Conservation (phyloP, 768 basidiomycete genomes). For the Dendrothele bispora region DNA sequence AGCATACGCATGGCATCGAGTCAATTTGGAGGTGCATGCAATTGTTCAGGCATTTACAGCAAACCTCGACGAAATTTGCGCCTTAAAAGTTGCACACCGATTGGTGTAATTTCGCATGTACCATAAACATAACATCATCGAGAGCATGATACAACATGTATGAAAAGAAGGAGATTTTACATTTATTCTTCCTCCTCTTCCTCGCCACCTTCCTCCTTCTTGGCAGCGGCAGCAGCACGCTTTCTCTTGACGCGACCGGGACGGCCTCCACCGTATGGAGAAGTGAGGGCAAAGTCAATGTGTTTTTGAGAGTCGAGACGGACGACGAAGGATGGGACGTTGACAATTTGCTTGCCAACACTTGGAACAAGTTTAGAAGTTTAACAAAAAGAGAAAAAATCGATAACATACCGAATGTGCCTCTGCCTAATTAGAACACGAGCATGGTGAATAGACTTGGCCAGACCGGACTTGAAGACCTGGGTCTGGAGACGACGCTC, state of each 20-base stretch:
- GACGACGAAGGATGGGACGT: constrained; percentile 97
- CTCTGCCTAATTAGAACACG: constrained; percentile 97
- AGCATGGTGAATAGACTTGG: constrained; percentile 98
- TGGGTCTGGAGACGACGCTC: constrained; percentile 98
- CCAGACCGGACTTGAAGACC: constrained; percentile 98
- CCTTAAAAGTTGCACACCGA: no score
- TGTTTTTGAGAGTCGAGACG: constrained; percentile 99
- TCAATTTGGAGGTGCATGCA: no score
- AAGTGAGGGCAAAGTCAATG: constrained; percentile 98
- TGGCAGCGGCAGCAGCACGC: constrained; percentile 90
- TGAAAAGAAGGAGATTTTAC: not conserved
- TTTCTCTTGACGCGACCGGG: constrained; percentile 98
- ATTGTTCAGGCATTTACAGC: no score
- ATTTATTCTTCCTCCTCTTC: constrained; percentile 87
- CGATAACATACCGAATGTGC: constrained; percentile 83
- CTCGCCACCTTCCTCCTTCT: constrained; percentile 87
- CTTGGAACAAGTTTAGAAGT: constrained; percentile 35
- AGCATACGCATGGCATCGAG: no score
- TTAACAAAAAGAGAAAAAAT: not conserved
- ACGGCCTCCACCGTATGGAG: constrained; percentile 93
- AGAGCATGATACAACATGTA: not conserved
- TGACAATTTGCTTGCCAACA: constrained; percentile 99
- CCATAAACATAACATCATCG: constrained; percentile 3
- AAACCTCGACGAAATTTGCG: no score
- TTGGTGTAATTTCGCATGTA: constrained; percentile 6